Percentiles rank a stretch among this genome's conserved stretches.
Evolutionary conservation across 768 basidiomycete species (phyloP).

Genomic region (Suillus subalutaceus): DNA sequence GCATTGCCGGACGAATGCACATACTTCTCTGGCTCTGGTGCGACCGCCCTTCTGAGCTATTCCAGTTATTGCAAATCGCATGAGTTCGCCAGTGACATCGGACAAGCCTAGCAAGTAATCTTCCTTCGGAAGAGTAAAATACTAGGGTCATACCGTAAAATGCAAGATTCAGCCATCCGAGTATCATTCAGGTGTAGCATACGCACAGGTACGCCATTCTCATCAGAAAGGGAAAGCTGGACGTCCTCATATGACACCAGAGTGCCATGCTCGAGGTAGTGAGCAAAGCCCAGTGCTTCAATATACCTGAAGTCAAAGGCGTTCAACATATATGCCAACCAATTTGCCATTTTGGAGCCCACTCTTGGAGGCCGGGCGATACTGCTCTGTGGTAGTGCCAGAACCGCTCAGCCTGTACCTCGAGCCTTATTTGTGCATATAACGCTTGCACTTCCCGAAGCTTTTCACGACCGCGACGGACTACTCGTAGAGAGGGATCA

Average conservation of each 20-base stretch:
- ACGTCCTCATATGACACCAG: constrained; percentile 73
- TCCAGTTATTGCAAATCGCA: constrained; percentile 91
- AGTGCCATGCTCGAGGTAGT: constrained; percentile 73
- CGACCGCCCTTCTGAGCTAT: constrained; percentile 69
- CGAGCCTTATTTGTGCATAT: constrained; percentile 62
- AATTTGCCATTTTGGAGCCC: constrained; percentile 13
- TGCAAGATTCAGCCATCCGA: constrained; percentile 5
- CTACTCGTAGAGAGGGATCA: constrained; percentile 47
- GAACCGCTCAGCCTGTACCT: constrained; percentile 68
- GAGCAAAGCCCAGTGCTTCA: constrained; percentile 87
- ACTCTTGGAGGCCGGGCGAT: constrained; percentile 85
- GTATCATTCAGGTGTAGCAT: constrained; percentile 11
- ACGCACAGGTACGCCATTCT: constrained; percentile 66
- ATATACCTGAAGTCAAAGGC: constrained; percentile 57
- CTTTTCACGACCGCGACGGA: constrained; percentile 55
- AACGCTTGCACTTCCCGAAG: constrained; percentile 66
- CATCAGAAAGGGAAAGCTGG: constrained; percentile 63
- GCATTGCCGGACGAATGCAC: constrained; percentile 72
- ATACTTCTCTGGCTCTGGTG: constrained; percentile 61
- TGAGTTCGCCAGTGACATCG: constrained; percentile 95
- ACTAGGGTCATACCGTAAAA: constrained; percentile 46
- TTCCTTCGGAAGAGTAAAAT: constrained; percentile 71
- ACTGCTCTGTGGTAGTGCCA: constrained; percentile 79
- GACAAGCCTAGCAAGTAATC: constrained; percentile 93
- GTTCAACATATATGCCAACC: constrained; percentile 16